Percentiles rank a stretch among this genome's conserved stretches.
Evolutionary conservation across 192 early-diverging fungal genomes (phyloP).

Genomic region (Podila epicladia): DNA sequence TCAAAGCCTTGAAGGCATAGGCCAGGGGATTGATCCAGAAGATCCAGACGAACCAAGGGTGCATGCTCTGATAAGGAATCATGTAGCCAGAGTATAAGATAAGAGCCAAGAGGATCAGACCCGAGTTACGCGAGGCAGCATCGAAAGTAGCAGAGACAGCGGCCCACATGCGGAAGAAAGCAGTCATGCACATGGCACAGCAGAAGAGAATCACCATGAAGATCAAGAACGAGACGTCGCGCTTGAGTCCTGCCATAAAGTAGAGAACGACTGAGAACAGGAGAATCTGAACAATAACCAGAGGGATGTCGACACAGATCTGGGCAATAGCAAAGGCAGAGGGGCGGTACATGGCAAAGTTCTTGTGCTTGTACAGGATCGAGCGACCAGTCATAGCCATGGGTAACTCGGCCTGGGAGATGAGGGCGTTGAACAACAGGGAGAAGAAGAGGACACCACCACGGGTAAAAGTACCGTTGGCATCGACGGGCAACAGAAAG

Average conservation of each 20-base stretch:
- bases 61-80: slow-evolving; percentile 67
- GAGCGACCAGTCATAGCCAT: slow-evolving; percentile 75
- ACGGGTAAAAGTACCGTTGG: slow-evolving; percentile 78
- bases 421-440: slow-evolving; percentile 60
- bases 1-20: slow-evolving; percentile 66
- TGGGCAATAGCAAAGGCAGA: slow-evolving; percentile 66
- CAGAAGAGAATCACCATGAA: slow-evolving; percentile 66
- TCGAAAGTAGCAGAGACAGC: slow-evolving; percentile 60
- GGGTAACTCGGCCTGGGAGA: slow-evolving; percentile 76
- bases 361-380: slow-evolving; percentile 82
- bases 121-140: slow-evolving; percentile 61
- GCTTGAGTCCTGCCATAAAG: slow-evolving; percentile 69
- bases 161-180: slow-evolving; percentile 69
- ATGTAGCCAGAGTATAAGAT: slow-evolving; percentile 71
- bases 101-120: slow-evolving; percentile 60
- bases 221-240: slow-evolving; percentile 62
- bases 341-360: slow-evolving; percentile 73
- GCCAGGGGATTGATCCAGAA: slow-evolving; percentile 73
- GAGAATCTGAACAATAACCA: slow-evolving; percentile 58
- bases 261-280: slow-evolving; percentile 67
- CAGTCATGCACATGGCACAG: slow-evolving; percentile 63
- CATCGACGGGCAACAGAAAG: slow-evolving; percentile 63
- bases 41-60: slow-evolving; percentile 71
- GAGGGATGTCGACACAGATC: slow-evolving; percentile 62
- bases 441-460: slow-evolving; percentile 81